Base-by-base conservation (phyloP, 306 rosid species). In the Sophora flavescens region DNA sequence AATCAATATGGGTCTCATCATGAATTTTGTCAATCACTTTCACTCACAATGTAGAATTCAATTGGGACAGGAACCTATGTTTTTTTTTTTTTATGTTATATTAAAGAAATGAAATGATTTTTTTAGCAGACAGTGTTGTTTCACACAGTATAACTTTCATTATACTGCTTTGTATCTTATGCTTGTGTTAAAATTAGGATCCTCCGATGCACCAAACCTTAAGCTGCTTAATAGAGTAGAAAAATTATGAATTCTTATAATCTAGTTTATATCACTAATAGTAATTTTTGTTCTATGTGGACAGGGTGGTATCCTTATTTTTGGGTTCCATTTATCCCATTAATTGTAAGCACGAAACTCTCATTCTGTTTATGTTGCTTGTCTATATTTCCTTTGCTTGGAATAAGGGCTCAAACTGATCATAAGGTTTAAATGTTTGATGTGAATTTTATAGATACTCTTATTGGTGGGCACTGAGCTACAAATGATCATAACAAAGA, bases 271-370 rank as follows among this genome's bases (percentile, higher is more conserved):
- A 47, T 13, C 7, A 33, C 14, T 47, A 11, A 59, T 48, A 22
- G 35, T 52, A 68, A 26, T 78, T 51, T 45, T 57, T 39, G 45
- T 68, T 70, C 60, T 41, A 36, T 18, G 33, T 77, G 78, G 59
- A 79, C 93, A 92, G 97, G 90, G 75, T 83, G 87, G 87, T 6
- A 89, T 80, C 12, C 96, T 56, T 87, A 87, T 81, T 32, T 80
- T 0, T 92, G 97, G 97, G 75, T 92, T 51, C 97, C 97, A 57
- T 87, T 87, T 77, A 64, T 89, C 81, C 88, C 97, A 67, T 47
- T 92, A 44, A 53, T 77, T 84, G 97, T 92, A 79, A 88, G 97
- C 59, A 53, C 65, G 62, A 66, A 48, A 11, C 18, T 8, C 61
- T 44, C 62, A 36, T 75, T 63, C 38, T 63, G 56, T 58, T 36